Conservation (phyloP, 129 eudicot species). For the Silybum marianum region DNA sequence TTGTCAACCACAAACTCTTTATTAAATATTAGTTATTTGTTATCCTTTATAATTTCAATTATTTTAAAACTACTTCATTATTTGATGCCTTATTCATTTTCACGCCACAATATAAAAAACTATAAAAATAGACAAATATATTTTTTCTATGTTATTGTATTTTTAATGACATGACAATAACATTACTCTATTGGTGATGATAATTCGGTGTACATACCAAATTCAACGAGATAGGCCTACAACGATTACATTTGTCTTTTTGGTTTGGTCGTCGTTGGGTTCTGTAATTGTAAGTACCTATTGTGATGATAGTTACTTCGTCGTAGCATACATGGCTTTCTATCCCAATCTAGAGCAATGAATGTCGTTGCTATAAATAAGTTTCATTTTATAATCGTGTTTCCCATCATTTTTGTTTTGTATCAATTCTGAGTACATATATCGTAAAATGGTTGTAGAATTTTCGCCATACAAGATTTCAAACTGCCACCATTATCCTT, state of each 20-base stretch:
- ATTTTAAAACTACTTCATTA: neutral
- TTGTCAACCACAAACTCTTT: conserved; percentile 8
- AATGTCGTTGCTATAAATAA: neutral
- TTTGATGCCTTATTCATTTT: neutral
- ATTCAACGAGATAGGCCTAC: no score
- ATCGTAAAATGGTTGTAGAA: neutral
- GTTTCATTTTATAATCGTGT: neutral
- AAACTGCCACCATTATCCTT: neutral
- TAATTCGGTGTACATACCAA: neutral
- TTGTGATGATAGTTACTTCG: neutral
- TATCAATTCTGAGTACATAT: neutral
- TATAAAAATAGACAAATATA: neutral
- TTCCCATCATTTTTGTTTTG: neutral
- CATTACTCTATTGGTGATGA: neutral
- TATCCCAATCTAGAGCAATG: no score
- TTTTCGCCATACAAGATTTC: no score
- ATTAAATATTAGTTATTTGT: neutral
- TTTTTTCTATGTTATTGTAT: neutral
- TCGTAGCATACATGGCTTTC: neutral
- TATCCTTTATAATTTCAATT: neutral
- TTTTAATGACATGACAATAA: neutral
- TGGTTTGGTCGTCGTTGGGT: neutral
- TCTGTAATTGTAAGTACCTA: neutral
- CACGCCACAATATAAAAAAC: neutral
- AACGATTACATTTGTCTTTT: neutral